These are phyloP conservation scores for Kregervanrija pseudodelftensis DNA, from an alignment of 805 yeast species.

Conservation along the genomic window DNA sequence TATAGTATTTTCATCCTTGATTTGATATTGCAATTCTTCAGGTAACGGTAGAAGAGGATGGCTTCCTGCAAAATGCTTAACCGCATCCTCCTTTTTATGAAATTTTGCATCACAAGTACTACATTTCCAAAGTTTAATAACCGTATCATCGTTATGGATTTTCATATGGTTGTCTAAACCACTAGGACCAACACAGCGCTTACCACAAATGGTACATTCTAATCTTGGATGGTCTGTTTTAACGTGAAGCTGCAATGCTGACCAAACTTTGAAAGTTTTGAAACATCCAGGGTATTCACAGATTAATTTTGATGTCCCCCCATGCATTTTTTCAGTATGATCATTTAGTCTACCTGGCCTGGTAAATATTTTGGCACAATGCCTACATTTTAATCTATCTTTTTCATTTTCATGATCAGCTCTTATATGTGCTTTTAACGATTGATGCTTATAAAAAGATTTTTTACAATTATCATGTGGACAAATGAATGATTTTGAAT, in stretches of 20 bases:
- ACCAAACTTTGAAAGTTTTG: conserved; percentile 59
- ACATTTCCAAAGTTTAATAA: conserved; percentile 64
- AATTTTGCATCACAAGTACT: conserved; percentile 42
- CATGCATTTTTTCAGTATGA: conserved; percentile 64
- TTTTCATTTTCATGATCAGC: conserved; percentile 47
- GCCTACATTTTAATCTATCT: conserved; percentile 42
- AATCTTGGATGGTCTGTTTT: conserved; percentile 68
- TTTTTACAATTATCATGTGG: conserved; percentile 54
- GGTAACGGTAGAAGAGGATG: conserved; percentile 26
- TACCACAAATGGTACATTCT: conserved; percentile 57
- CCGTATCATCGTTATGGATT: conserved; percentile 50
- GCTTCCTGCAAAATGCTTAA: conserved; percentile 46
- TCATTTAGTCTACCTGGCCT: conserved; percentile 59
- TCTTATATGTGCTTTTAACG: conserved; percentile 63
- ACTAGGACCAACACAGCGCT: conserved; percentile 62
- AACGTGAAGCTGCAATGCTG: conserved; percentile 63
- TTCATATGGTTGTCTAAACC: conserved; percentile 71
- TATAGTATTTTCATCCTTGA: background rate
- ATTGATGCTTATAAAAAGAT: conserved; percentile 67
- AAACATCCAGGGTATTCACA: conserved; percentile 61
- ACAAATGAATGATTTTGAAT: conserved; percentile 61
- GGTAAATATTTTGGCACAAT: conserved; percentile 58
- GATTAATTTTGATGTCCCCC: conserved; percentile 38
- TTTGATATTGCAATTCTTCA: conserved; percentile 8
- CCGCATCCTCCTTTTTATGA: conserved; percentile 48